Evolutionary conservation across 345 rosid genomes (phyloP), one percentile per base, ranked within the genome.

Genomic region (Brassica cretica): DNA sequence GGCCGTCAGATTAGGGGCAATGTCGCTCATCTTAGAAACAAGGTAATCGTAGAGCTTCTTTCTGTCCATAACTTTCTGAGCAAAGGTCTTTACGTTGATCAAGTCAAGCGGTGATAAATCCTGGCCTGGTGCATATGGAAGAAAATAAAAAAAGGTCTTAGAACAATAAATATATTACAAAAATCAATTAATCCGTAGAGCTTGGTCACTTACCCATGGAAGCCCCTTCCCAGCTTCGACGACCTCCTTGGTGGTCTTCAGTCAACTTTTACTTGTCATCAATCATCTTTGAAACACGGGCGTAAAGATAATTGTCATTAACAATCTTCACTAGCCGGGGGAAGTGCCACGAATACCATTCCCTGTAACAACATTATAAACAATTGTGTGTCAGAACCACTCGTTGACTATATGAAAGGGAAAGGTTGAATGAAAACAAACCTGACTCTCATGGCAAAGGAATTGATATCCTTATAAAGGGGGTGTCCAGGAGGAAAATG

Each of bases 281-380:
- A 62, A 87, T 87, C 61, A 81, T 70, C 80, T 84, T 89, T 5
- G 91, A 87, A 64, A 89, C 85, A 6, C 86, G 84, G 61, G 91
- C 89, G 55, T 84, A 87, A 5, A 90, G 89, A 79, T 93, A 93
- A 82, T 96, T 96, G 86, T 95, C 99, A 73, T 87, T 93, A 70
- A 95, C 94, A n/a, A 95, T 93, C 87, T 95, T 95, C 76, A 83
- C 97, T 66, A 95, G 78, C 68, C 93, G 93, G 21, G 98, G 99
- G 83, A 95, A 95, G 76, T 95, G 99, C 98, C 98, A 93, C 4
- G 98, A 93, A 70, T 95, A 95, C 98, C 99, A 95, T 83, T 95
- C 99, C 76, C 99, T 95, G 86, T 72, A 19, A 21, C 24, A 21
- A 21, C 24, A 21, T 21, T 21, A 21, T 21, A 21, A 21, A 21